Conservation (phyloP, 2,329 filamentous ascomycete species). For the Coniochaeta hoffmannii region DNA sequence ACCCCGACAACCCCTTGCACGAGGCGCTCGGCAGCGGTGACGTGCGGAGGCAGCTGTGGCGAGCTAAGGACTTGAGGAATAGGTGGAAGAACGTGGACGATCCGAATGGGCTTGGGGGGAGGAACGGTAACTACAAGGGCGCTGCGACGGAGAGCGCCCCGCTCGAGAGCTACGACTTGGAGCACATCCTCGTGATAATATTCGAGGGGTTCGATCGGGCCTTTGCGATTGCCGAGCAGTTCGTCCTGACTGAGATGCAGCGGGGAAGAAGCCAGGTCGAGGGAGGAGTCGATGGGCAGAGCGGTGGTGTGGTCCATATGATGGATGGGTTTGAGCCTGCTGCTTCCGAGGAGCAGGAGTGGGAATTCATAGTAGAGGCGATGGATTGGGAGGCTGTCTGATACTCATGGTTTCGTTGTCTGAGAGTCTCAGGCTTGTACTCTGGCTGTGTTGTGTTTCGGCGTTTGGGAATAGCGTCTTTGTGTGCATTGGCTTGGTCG, state of each 20-base stretch:
- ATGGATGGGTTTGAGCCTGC: slow-evolving; percentile 15
- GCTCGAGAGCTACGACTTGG: slow-evolving; percentile 54
- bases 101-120: slow-evolving; percentile 38
- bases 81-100: slow-evolving; percentile 53
- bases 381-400: slow-evolving; percentile 49
- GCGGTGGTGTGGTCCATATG: slow-evolving; percentile 11
- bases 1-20: slow-evolving; percentile 49
- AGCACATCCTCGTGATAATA: slow-evolving; percentile 49
- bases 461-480: not conserved
- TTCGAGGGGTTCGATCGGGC: slow-evolving; percentile 53
- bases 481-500: not conserved
- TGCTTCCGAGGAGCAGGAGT: slow-evolving; percentile 32
- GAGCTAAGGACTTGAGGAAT: slow-evolving; percentile 65
- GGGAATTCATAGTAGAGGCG: slow-evolving; percentile 51
- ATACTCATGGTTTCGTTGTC: not conserved
- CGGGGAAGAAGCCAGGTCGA: slow-evolving; percentile 7
- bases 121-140: slow-evolving; percentile 7
- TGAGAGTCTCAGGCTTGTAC: not conserved
- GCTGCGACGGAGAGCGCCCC: slow-evolving; percentile 17
- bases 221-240: slow-evolving; percentile 41
- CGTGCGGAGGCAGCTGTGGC: slow-evolving; percentile 49
- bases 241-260: slow-evolving; percentile 20
- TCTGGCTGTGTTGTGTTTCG: not conserved
- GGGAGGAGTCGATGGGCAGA: slow-evolving; percentile 7
- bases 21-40: slow-evolving; percentile 44